phyloP scores from a whole-genome alignment of 2,329 filamentous ascomycete genomes.

The Graphilbum fragrans region DNA sequence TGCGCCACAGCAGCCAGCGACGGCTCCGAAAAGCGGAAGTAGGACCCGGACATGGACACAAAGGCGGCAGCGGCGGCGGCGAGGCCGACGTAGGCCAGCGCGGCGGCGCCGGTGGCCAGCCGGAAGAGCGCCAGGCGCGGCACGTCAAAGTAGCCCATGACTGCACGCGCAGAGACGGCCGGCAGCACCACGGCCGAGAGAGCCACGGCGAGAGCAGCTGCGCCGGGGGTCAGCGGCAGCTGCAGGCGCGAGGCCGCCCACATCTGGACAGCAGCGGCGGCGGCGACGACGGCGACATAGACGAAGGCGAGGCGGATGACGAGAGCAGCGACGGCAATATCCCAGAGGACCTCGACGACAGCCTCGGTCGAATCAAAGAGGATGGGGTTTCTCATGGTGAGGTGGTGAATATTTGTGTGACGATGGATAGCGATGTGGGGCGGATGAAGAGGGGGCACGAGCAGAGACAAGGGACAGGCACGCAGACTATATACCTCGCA shows the following conservation, averaged over 20 bases:
- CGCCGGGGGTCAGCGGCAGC: too few relatives aligned
- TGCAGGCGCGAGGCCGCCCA: too few relatives aligned
- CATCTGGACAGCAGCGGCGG: background rate
- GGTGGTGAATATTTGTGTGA: background rate
- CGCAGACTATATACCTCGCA: too few relatives aligned
- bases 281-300: slow-evolving; percentile 5
- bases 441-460: too few relatives aligned
- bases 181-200: background rate
- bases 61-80: background rate
- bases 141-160: slow-evolving; percentile 16
- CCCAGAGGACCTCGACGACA: slow-evolving; percentile 24
- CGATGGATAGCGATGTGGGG: too few relatives aligned
- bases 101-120: slow-evolving; percentile 17
- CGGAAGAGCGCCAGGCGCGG: slow-evolving; percentile 17
- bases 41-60: background rate
- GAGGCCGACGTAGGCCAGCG: slow-evolving; percentile 11
- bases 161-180: slow-evolving; percentile 13
- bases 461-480: too few relatives aligned
- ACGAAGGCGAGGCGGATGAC: slow-evolving; percentile 8
- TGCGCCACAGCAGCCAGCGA: too few relatives aligned
- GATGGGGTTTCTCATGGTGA: slow-evolving; percentile 2
- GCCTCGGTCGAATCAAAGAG: slow-evolving; percentile 20
- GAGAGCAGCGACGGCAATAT: slow-evolving; percentile 22
- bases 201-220: background rate
- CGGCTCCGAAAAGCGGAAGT: too few relatives aligned